A percentile compares a stretch with the other conserved stretches of the same genome.
Conservation (phyloP, 805 yeast species). For the Danielia oregonensis region DNA sequence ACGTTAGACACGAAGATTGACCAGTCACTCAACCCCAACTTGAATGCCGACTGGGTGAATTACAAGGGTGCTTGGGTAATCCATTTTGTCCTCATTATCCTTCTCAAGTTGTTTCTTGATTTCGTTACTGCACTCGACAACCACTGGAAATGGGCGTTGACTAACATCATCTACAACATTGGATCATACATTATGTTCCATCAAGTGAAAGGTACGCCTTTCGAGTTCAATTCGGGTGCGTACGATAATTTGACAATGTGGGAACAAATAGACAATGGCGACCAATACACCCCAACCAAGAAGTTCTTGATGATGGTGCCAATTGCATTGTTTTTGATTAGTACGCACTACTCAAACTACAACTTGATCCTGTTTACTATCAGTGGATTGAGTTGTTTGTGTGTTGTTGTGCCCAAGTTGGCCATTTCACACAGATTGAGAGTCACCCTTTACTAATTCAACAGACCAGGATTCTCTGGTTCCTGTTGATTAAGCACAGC, state of each 20-base stretch:
- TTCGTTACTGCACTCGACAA: constrained; percentile 75
- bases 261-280: constrained; percentile 97
- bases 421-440: constrained; percentile 79
- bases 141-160: constrained; percentile 90
- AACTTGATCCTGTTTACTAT: constrained; percentile 74
- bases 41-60: constrained; percentile 96
- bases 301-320: constrained; percentile 93
- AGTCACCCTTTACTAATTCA: constrained; percentile 42
- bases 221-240: constrained; percentile 95
- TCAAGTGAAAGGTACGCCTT: constrained; percentile 94
- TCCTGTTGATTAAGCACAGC: no score
- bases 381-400: constrained; percentile 75
- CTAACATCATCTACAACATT: constrained; percentile 83
- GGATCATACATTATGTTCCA: constrained; percentile 97
- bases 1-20: constrained; percentile 88
- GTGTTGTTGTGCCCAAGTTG: constrained; percentile 88
- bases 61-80: constrained; percentile 95
- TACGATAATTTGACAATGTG: constrained; percentile 96
- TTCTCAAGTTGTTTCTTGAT: constrained; percentile 74
- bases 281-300: constrained; percentile 94
- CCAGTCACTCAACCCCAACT: constrained; percentile 81
- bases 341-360: constrained; percentile 88
- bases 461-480: no score
- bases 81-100: constrained; percentile 76
- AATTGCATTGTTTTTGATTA: constrained; percentile 73